Percentiles rank a stretch among this genome's conserved stretches.
These are phyloP conservation scores for Trichosanthes truncata DNA, from an alignment of 306 rosid genomes.

Conservation along the genomic window DNA sequence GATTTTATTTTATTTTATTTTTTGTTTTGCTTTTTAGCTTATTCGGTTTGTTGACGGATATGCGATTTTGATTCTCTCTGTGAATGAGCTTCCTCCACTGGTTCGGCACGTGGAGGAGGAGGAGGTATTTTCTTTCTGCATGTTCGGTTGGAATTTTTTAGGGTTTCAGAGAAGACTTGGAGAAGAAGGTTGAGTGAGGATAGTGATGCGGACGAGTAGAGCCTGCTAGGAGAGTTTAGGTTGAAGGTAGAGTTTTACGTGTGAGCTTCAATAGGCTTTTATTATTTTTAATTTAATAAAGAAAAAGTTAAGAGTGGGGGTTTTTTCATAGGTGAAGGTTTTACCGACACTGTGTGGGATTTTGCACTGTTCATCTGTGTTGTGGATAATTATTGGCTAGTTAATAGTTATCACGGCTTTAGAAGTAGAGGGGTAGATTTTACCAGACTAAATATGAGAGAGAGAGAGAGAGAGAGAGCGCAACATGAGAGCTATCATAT, in stretches of 20 bases:
- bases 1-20: background rate
- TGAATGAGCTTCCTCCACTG: background rate
- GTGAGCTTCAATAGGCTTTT: background rate
- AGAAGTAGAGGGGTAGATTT: background rate
- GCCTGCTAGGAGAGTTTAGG: background rate
- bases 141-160: background rate
- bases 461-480: background rate
- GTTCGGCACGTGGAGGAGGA: background rate
- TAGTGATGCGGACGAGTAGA: background rate
- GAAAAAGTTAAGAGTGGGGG: background rate
- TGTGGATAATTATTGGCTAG: background rate
- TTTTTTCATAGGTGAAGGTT: background rate
- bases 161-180: slow-evolving; percentile 1
- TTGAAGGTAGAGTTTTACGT: background rate
- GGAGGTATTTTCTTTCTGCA: background rate
- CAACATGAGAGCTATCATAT: background rate
- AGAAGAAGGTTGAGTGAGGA: background rate
- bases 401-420: background rate
- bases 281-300: background rate
- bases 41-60: background rate
- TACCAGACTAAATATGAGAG: background rate
- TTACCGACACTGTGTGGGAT: slow-evolving; percentile 4
- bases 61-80: background rate
- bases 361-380: background rate
- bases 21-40: background rate